Conservation (phyloP, 495 filamentous ascomycete genomes). For the Tricharina praecox region DNA sequence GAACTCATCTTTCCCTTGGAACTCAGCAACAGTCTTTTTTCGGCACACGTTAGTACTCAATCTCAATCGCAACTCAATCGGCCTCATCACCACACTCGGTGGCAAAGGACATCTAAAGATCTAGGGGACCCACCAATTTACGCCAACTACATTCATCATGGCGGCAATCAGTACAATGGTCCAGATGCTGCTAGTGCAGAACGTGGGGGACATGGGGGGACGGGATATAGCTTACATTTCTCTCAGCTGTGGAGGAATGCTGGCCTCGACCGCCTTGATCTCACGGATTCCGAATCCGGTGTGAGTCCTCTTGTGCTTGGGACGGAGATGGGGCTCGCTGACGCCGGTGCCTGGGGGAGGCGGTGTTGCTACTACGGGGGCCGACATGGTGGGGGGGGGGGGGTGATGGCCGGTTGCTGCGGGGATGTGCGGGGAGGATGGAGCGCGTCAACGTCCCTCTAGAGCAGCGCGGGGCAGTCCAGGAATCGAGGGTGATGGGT, state of each 20-base stretch:
- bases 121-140: conserved; percentile 48
- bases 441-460: too few relatives aligned
- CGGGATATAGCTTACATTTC: conserved; percentile 58
- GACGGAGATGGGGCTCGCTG: conserved; percentile 38
- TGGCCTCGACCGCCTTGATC: conserved; percentile 82
- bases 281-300: conserved; percentile 80
- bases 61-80: too few relatives aligned
- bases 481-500: too few relatives aligned
- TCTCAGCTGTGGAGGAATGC: conserved; percentile 75
- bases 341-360: conserved; percentile 22
- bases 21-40: conserved; percentile 47
- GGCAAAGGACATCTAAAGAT: too few relatives aligned
- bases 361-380: conserved; percentile 20
- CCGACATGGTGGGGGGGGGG: conserved; percentile 2
- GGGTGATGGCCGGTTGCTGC: too few relatives aligned
- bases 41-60: too few relatives aligned
- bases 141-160: conserved; percentile 61
- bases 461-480: too few relatives aligned
- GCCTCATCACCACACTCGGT: too few relatives aligned
- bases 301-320: conserved; percentile 87
- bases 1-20: conserved; percentile 59
- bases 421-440: too few relatives aligned
- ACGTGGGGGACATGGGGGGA: neutral
- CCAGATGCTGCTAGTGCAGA: too few relatives aligned
- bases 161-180: too few relatives aligned